These are phyloP conservation scores for Solanum clarkiae DNA, from an alignment of 257 asterid species.

Conservation along the genomic window DNA sequence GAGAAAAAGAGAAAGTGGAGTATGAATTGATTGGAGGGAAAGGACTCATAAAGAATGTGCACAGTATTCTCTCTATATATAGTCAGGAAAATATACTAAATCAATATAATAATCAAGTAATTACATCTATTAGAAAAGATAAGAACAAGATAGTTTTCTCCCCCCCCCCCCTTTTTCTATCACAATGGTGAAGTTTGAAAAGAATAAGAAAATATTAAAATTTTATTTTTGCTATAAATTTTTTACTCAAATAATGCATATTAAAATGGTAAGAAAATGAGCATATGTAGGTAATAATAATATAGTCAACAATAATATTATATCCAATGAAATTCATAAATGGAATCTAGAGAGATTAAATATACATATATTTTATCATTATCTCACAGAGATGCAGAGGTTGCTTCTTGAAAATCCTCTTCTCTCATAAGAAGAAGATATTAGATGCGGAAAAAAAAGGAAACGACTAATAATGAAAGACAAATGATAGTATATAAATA, in stretches of 20 bases:
- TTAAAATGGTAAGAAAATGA: neutral
- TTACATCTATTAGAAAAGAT: neutral
- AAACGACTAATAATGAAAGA: too few species aligned
- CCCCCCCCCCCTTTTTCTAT: neutral
- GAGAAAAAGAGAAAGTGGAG: constrained; percentile 1
- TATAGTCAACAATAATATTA: too few species aligned
- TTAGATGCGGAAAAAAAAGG: too few species aligned
- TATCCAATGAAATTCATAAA: too few species aligned
- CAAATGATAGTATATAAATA: too few species aligned
- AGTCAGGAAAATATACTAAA: neutral
- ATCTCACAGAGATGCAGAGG: too few species aligned
- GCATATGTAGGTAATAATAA: neutral
- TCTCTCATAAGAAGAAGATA: too few species aligned
- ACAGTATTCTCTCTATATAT: neutral
- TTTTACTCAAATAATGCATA: neutral
- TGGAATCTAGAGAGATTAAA: rapidly evolving
- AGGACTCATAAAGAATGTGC: neutral
- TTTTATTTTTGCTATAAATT: neutral
- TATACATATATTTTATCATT: too few species aligned
- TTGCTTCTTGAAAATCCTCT: too few species aligned
- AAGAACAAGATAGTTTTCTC: neutral
- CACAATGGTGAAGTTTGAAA: neutral
- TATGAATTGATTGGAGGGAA: constrained; percentile 3
- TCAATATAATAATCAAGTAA: neutral
- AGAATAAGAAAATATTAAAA: too few species aligned